Percentiles rank a stretch among this genome's conserved stretches.
Evolutionary conservation across 2,329 filamentous ascomycete genomes (phyloP).

Genomic region (Microdochium bolleyi): DNA sequence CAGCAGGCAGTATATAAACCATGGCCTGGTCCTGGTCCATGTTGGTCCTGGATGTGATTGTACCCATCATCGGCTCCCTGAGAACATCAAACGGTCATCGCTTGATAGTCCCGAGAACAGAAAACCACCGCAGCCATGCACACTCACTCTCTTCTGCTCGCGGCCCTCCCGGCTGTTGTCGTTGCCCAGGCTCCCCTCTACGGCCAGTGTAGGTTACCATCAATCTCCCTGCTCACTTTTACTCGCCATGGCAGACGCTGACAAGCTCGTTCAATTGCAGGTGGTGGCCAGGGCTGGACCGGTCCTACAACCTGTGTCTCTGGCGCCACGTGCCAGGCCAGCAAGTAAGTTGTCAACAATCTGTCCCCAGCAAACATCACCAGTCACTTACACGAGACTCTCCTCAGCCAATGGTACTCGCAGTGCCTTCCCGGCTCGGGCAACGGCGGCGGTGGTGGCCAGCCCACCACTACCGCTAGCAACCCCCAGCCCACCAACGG

Average conservation of each 20-base stretch:
- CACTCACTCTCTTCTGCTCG: background rate
- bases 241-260: background rate
- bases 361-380: background rate
- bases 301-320: background rate
- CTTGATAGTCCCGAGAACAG: background rate
- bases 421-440: background rate
- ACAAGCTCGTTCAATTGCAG: background rate
- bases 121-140: background rate
- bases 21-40: background rate
- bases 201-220: background rate
- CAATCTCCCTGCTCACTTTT: background rate
- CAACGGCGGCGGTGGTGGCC: background rate
- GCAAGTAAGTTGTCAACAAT: background rate
- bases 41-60: background rate
- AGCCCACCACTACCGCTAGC: background rate
- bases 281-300: background rate
- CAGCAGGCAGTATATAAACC: background rate
- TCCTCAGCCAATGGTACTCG: background rate
- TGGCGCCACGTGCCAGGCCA: background rate
- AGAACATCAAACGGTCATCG: background rate
- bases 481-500: background rate
- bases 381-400: background rate
- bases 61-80: background rate
- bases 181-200: background rate
- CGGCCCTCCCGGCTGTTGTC: background rate